Percentiles rank a stretch among this genome's conserved stretches.
These are phyloP conservation scores for Neonectria punicea DNA, from an alignment of 2,329 filamentous ascomycete species.

Conservation along the genomic window DNA sequence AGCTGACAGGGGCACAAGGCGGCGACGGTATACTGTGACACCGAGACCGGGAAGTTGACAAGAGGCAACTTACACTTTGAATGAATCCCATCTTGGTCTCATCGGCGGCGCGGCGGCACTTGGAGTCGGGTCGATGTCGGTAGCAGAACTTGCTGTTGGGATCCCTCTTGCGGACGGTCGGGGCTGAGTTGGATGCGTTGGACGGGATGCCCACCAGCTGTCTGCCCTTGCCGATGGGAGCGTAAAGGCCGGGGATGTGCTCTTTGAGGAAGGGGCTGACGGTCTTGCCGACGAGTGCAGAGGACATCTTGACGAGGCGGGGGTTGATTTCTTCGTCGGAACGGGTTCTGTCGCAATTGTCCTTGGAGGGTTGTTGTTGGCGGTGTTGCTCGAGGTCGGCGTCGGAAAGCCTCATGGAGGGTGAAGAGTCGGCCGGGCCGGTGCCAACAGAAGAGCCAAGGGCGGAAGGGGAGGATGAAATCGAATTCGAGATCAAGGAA, in stretches of 20 bases:
- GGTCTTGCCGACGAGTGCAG: conserved; percentile 78
- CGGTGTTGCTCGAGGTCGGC: conserved; percentile 23
- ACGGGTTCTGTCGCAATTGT: conserved; percentile 63
- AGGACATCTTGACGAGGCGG: conserved; percentile 66
- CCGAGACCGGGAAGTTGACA: neutral
- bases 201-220: conserved; percentile 34
- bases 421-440: conserved; percentile 13
- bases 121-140: conserved; percentile 90
- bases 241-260: conserved; percentile 91
- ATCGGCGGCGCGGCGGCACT: conserved; percentile 91
- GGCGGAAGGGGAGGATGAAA: conserved; percentile 24
- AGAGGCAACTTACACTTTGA: conserved; percentile 72
- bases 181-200: conserved; percentile 20
- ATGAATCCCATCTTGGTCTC: conserved; percentile 96
- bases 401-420: conserved; percentile 30
- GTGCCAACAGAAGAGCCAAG: conserved; percentile 17
- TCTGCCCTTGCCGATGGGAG: conserved; percentile 74
- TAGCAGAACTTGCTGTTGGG: conserved; percentile 95
- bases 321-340: conserved; percentile 61
- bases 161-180: conserved; percentile 56
- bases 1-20: conserved; percentile 8
- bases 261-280: conserved; percentile 89
- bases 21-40: neutral
- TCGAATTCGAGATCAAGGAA: neutral
- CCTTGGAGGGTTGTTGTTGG: conserved; percentile 46